phyloP scores from a whole-genome alignment of 805 yeast species.

The Candida tibetensis region DNA sequence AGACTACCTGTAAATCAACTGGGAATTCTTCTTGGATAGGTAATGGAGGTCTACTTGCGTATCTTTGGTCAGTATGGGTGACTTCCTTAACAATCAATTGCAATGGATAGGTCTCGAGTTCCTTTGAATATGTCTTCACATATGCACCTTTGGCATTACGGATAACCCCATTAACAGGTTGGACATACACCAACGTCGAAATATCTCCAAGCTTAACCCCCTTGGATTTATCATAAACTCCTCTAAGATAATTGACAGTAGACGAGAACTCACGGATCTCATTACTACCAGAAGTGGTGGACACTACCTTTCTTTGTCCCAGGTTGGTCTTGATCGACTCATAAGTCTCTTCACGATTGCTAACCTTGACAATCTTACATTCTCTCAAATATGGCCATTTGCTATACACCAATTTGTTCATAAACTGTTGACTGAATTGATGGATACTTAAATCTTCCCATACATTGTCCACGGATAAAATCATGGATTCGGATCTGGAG shows the following conservation, averaged over 20 bases:
- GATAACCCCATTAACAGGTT: constrained; percentile 72
- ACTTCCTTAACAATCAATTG: constrained; percentile 79
- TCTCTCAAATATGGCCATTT: constrained; percentile 92
- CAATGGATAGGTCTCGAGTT: constrained; percentile 62
- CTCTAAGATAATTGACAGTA: constrained; percentile 36
- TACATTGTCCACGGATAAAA: constrained; percentile 56
- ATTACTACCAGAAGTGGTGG: constrained; percentile 37
- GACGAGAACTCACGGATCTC: constrained; percentile 48
- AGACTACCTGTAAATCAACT: constrained; percentile 62
- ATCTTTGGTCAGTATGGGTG: constrained; percentile 70
- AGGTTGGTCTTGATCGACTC: constrained; percentile 33
- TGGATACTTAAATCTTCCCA: constrained; percentile 55
- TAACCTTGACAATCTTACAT: constrained; percentile 62
- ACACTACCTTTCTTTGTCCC: constrained; percentile 19
- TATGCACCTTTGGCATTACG: constrained; percentile 71
- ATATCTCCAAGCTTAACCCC: constrained; percentile 62
- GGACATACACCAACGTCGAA: constrained; percentile 63
- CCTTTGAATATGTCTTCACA: constrained; percentile 62
- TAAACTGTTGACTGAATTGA: constrained; percentile 61
- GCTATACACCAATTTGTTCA: constrained; percentile 65
- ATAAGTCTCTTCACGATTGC: constrained; percentile 53
- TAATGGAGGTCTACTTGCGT: constrained; percentile 63
- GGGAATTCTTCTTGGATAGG: constrained; percentile 87
- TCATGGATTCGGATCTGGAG: constrained; percentile 76
- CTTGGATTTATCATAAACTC: constrained; percentile 46